Conservation (phyloP, 176 grass and related monocot species). For the Oryza brachyantha region DNA sequence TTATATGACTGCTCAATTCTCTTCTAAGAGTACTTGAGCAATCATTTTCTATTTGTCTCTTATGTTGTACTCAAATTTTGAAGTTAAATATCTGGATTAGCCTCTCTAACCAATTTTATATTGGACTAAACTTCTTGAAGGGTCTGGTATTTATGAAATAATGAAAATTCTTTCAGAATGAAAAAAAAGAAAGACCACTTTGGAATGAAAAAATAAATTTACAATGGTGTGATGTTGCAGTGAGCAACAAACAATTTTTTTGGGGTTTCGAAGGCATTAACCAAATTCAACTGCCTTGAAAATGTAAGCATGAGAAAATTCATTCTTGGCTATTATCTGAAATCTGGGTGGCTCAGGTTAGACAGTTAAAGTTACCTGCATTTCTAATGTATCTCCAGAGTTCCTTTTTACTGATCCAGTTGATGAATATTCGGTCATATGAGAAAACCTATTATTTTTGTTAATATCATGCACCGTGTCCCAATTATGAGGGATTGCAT, state of each 20-base stretch:
- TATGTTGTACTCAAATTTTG: not conserved
- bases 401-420: slow-evolving; percentile 9
- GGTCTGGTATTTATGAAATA: not conserved
- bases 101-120: slow-evolving; percentile 8
- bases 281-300: not conserved
- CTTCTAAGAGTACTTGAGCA: not conserved
- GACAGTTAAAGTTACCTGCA: not conserved
- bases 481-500: not conserved
- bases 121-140: slow-evolving; percentile 17
- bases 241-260: not conserved
- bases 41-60: not conserved
- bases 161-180: too few species aligned
- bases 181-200: not conserved
- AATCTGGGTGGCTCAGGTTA: not conserved
- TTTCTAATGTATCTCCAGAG: not conserved
- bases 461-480: slow-evolving; percentile 3
- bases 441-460: slow-evolving; percentile 23
- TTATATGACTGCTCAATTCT: not conserved
- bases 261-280: not conserved
- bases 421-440: not conserved
- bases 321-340: slow-evolving; percentile 4
- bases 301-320: not conserved
- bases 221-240: not conserved
- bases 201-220: not conserved
- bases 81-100: not conserved